Evolutionary conservation across 1,284 basidiomycete genomes (phyloP), one percentile per base, ranked within the genome.

Genomic region (Vanrija pseudolonga): DNA sequence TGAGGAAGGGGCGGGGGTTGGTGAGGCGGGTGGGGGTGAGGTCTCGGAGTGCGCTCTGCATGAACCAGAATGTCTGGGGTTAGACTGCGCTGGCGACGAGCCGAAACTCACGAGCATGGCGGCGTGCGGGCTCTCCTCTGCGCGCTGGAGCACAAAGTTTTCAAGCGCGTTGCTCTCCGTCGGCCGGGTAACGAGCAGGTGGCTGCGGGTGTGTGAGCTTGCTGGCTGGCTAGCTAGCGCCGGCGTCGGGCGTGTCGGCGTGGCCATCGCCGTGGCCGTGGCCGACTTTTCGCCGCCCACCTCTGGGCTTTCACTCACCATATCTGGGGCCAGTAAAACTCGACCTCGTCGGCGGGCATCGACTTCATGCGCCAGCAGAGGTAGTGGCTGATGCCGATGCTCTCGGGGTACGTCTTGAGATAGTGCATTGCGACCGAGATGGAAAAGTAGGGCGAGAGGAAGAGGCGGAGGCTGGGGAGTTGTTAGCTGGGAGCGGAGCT

Each of bases 311-410:
- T n/a, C n/a, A 66, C 78, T 46, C 67, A 94, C 92, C 91, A 96
- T 74, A 97, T 84, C 74, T 96, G 94, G 19, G 92, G 91, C 93
- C 94, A 97, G 65, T 95, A 91, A 75, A 95, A 93, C 67, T 88
- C 85, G 54, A 97, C 81, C 63, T 97, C 90, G 53, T 85, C 81
- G 18, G 84, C 83, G 59, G 88, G 84, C 69, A 93, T 83, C 54
- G 85, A 83, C 60, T 83, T 81, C 69, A 97, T 85, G 60, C 92
- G 83, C 56, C 85, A 82, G 46, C 92, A 91, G 59, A 97, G 83
- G 74, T 97, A 97, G 77, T 96, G 94, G 17, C 91, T 94, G 75
- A 97, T 94, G 8, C 93, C 93, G 66, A 97, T 90, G 73, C 91
- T 91, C 79, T 93, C 88, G 9, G 89, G 83, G 77, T 97, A 96